Percentiles rank a stretch among this genome's conserved stretches.
phyloP scores from a whole-genome alignment of 2,329 filamentous ascomycete genomes.

The Amphichorda felina region DNA sequence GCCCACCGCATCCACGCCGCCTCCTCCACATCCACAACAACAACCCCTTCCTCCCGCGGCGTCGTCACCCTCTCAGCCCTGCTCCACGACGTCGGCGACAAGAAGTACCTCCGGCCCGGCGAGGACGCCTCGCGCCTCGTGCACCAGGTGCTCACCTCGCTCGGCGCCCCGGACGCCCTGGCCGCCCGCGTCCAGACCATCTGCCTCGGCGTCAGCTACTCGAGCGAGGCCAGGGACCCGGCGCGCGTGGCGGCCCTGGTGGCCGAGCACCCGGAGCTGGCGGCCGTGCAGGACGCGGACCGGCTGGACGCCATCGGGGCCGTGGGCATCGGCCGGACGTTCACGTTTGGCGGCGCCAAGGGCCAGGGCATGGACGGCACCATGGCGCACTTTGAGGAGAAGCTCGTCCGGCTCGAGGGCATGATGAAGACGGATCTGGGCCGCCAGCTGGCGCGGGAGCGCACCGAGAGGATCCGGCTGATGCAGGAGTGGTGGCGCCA shows the following conservation, averaged over 20 bases:
- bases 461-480: slow-evolving; percentile 36
- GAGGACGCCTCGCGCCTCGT: slow-evolving; percentile 47
- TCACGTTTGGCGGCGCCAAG: slow-evolving; percentile 55
- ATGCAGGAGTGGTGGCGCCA: slow-evolving; percentile 49
- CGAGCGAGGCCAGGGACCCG: slow-evolving; percentile 57
- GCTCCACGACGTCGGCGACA: slow-evolving; percentile 82
- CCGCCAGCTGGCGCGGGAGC: slow-evolving; percentile 35
- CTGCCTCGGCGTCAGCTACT: slow-evolving; percentile 68
- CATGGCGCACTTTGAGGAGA: slow-evolving; percentile 66
- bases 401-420: slow-evolving; percentile 52
- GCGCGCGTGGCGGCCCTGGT: slow-evolving; percentile 48
- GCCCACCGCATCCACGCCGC: slow-evolving; percentile 50
- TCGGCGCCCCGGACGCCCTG: slow-evolving; percentile 44
- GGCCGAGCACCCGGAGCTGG: slow-evolving; percentile 45
- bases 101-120: slow-evolving; percentile 57
- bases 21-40: slow-evolving; percentile 9
- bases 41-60: slow-evolving; percentile 19
- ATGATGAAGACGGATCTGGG: slow-evolving; percentile 55
- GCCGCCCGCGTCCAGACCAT: slow-evolving; percentile 59
- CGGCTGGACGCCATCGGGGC: slow-evolving; percentile 84
- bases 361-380: slow-evolving; percentile 47
- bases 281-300: slow-evolving; percentile 85
- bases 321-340: slow-evolving; percentile 63
- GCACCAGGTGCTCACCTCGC: slow-evolving; percentile 37
- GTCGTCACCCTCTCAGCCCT: slow-evolving; percentile 59